phyloP scores from a whole-genome alignment of 1,284 basidiomycete species.

The Malassezia sympodialis region DNA sequence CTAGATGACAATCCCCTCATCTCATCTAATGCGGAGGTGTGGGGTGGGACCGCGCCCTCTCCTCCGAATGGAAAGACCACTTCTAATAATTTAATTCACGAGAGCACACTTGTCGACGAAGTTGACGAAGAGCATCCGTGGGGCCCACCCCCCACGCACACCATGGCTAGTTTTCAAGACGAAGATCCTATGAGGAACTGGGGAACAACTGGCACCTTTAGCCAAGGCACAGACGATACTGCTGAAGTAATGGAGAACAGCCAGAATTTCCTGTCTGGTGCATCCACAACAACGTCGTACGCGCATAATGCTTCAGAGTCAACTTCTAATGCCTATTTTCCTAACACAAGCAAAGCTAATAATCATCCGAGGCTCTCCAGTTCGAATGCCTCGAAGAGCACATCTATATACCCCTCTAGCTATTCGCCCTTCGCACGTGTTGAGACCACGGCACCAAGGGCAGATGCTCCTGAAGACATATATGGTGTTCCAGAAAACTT shows the following conservation, averaged over 20 bases:
- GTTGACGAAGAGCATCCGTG: conserved; percentile 17
- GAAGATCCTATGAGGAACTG: not conserved
- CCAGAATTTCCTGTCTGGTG: not conserved
- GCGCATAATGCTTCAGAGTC: not conserved
- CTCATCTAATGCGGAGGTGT: conserved; percentile 14
- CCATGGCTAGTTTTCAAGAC: not conserved
- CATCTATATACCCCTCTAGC: conserved; percentile 20
- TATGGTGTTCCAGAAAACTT: conserved; percentile 81
- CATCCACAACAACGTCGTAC: not conserved
- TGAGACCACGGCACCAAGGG: conserved; percentile 28
- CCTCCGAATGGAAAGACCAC: not conserved
- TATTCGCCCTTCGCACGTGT: conserved; percentile 47
- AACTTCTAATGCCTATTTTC: not conserved
- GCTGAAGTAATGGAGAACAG: not conserved
- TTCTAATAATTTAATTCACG: not conserved
- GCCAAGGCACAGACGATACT: not conserved
- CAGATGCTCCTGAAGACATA: conserved; percentile 70
- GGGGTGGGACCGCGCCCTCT: conserved; percentile 12
- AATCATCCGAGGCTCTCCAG: not conserved
- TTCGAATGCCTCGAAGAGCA: not conserved
- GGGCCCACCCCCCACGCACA: conserved; percentile 1
- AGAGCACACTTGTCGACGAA: not conserved
- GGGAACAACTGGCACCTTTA: not conserved
- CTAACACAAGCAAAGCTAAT: not conserved
- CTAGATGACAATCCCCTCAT: conserved; percentile 12